Evolutionary conservation across 108 stramenopile species (phyloP), one percentile per base, ranked within the genome.

Genomic region (Mediolabrus comicus): DNA sequence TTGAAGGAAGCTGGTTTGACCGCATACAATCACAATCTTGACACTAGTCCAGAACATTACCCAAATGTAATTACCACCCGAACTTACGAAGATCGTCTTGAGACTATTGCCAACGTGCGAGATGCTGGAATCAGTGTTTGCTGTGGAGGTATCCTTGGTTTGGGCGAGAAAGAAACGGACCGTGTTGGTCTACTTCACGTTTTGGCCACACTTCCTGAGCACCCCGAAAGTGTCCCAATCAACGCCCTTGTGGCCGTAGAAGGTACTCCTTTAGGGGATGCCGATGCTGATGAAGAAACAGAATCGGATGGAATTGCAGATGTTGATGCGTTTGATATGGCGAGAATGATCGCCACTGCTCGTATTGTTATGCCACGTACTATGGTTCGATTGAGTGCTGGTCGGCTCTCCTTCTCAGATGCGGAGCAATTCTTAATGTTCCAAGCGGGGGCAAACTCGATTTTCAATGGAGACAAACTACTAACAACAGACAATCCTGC

Each of bases 21-120:
- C 7, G 95, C 97, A 6, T 98, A 98, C 89, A 98, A 98, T 87
- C 98, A 98, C 88, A 98, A 98, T 81, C 74, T 98, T 53, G 98
- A 98, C 75, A 98, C 98, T 12, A 92, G 90, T 67, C 95, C 93
- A 1, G 97, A 98, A 69, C 96, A 95, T 85, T 98, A 98, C 69
- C 94, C 94, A 65, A 96, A 95, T 51, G 95, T 97, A 19, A 95
- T 97, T 69, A 86, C 88, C 28, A 97, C 97, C 11, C 87, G 98
- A 17, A 83, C 92, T 27, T 98, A 97, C 61, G 93, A 98, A 66
- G 98, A 98, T 79, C 95, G 98, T 60, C 77, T 98, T 24, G 63
- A 96, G 4, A 98, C 98, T 0, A 95, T 98, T 80, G 91, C 92
- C 33, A 97, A 97, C 75, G 98, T 98, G 12, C 88, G 96, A 33